phyloP scores from a whole-genome alignment of 805 yeast species.

The Schwanniomyces yamadae region DNA sequence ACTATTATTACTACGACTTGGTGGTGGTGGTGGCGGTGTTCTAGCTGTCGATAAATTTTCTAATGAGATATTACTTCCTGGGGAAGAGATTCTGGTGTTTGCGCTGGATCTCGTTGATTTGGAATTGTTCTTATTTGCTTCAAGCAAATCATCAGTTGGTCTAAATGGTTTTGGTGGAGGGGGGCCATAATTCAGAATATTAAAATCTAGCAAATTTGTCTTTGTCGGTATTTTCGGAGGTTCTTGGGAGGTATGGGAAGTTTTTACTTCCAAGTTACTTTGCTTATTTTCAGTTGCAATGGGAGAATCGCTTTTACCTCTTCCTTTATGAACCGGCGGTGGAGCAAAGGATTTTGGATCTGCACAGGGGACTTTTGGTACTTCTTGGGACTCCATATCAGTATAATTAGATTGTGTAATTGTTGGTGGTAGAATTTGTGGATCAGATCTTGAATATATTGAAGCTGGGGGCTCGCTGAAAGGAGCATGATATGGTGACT shows the following conservation, averaged over 20 bases:
- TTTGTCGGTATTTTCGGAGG: conserved; percentile 11
- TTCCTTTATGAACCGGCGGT: conserved; percentile 38
- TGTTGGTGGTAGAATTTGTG: no score
- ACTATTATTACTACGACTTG: conserved; percentile 5
- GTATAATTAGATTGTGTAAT: no score
- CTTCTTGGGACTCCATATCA: no score
- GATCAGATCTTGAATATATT: no score
- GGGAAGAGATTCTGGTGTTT: not conserved
- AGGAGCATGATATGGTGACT: no score
- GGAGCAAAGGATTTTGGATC: conserved; percentile 41
- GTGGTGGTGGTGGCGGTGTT: conserved; percentile 10
- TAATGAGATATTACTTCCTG: no score
- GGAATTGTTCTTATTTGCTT: not conserved
- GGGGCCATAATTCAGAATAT: conserved; percentile 39
- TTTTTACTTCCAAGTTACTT: not conserved
- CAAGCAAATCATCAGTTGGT: no score
- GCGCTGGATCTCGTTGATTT: not conserved
- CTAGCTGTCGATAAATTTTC: not conserved
- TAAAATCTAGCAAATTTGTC: conserved; percentile 27
- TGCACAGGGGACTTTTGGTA: conserved; percentile 25
- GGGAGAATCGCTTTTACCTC: conserved; percentile 15
- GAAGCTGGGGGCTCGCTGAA: no score
- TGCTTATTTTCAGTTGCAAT: conserved; percentile 1
- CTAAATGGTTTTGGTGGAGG: conserved; percentile 45
- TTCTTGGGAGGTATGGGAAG: not conserved